Evolutionary conservation across 2,329 filamentous ascomycete species (phyloP).

Genomic region (Cadophora luteo-olivacea): DNA sequence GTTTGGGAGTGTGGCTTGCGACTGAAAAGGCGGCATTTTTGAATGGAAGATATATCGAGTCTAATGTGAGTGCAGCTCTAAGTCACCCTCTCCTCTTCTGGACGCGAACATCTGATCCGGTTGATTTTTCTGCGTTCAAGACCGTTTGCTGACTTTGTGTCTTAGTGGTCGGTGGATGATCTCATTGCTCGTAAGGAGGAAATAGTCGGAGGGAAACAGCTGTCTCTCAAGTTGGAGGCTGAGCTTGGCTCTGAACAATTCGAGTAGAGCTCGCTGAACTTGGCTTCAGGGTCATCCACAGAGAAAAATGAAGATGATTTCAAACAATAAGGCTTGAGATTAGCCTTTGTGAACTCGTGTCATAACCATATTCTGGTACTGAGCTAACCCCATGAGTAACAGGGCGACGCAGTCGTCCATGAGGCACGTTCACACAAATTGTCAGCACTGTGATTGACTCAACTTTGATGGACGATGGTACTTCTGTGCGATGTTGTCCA

Average conservation of each 20-base stretch:
- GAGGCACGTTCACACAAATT: no score
- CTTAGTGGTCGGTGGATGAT: constrained; percentile 43
- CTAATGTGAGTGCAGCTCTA: constrained; percentile 25
- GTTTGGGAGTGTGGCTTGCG: constrained; percentile 40
- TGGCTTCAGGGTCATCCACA: not conserved
- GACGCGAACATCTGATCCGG: not conserved
- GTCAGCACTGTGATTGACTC: no score
- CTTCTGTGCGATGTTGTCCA: no score
- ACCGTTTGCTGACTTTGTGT: not conserved
- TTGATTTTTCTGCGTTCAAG: no score
- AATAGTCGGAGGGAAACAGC: constrained; percentile 25
- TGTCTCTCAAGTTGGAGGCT: constrained; percentile 23
- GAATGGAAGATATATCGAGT: constrained; percentile 40
- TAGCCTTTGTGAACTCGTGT: not conserved
- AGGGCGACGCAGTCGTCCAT: no score
- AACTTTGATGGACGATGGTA: no score
- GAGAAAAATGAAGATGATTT: not conserved
- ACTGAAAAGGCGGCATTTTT: constrained; percentile 41
- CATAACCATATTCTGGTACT: not conserved
- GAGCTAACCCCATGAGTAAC: no score
- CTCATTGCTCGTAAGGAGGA: constrained; percentile 34
- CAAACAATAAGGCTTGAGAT: not conserved
- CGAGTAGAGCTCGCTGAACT: constrained; percentile 8
- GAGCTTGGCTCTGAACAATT: constrained; percentile 31
- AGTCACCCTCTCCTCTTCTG: not conserved